A percentile compares a stretch with the other conserved stretches of the same genome.
Conservation (phyloP, 2,329 filamentous ascomycete genomes). For the Helminthosporium solani region DNA sequence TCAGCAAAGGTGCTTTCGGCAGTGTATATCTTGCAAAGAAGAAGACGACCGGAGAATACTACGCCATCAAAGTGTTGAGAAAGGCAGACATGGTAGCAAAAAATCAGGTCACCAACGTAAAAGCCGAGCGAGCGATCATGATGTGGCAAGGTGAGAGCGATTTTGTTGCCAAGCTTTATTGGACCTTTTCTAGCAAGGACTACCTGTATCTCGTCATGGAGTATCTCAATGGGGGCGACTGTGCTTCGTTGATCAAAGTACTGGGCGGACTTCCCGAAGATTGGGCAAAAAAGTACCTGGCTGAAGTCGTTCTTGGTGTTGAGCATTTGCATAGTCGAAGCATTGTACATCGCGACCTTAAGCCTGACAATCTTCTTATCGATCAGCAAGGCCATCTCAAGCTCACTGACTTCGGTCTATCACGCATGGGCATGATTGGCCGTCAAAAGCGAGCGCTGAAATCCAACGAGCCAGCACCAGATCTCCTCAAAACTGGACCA, state of each 20-base stretch:
- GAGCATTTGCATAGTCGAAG: slow-evolving; percentile 92
- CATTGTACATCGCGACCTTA: slow-evolving; percentile 94
- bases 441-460: slow-evolving; percentile 91
- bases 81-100: slow-evolving; percentile 99
- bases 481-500: slow-evolving; percentile 87
- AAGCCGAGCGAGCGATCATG: slow-evolving; percentile 98
- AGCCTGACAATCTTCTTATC: slow-evolving; percentile 95
- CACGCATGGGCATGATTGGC: slow-evolving; percentile 93
- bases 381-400: slow-evolving; percentile 96
- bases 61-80: slow-evolving; percentile 96
- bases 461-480: slow-evolving; percentile 80
- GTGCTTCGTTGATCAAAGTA: slow-evolving; percentile 92
- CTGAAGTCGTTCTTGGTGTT: slow-evolving; percentile 93
- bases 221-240: slow-evolving; percentile 96
- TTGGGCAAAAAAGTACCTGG: slow-evolving; percentile 97
- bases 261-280: slow-evolving; percentile 90
- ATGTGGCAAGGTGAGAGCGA: slow-evolving; percentile 99
- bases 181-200: slow-evolving; percentile 99
- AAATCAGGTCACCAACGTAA: slow-evolving; percentile 98
- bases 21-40: slow-evolving; percentile 98
- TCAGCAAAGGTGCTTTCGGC: slow-evolving; percentile 97
- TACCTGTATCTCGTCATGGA: slow-evolving; percentile 99
- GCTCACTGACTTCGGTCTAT: slow-evolving; percentile 94
- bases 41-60: slow-evolving; percentile 97
- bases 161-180: slow-evolving; percentile 97